phyloP scores from a whole-genome alignment of 1,284 basidiomycete genomes.

The Pascua guehoae region DNA sequence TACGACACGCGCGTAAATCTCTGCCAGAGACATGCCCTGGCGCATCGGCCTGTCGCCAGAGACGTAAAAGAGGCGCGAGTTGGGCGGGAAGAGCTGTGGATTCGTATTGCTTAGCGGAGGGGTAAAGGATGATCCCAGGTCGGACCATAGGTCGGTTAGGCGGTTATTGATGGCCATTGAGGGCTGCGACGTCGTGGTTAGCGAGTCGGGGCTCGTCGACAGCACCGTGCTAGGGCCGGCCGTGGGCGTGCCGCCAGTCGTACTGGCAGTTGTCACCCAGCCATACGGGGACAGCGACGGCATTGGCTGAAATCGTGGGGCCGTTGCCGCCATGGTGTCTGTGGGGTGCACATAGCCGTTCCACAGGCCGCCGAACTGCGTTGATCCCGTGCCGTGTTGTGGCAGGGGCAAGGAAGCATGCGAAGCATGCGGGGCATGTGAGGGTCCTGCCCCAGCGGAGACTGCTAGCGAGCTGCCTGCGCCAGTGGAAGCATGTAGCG shows the following conservation, averaged over 20 bases:
- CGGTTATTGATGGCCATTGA: constrained; percentile 6
- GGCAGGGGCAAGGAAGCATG: neutral
- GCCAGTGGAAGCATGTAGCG: too few relatives aligned
- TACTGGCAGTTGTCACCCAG: too few relatives aligned
- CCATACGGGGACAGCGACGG: too few relatives aligned
- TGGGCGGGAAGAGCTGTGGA: neutral
- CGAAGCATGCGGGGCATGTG: too few relatives aligned
- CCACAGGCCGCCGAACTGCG: constrained; percentile 1
- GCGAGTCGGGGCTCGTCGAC: constrained; percentile 16
- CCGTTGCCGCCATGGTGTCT: neutral
- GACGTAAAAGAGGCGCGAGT: constrained; percentile 20
- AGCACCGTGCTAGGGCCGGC: constrained; percentile 15
- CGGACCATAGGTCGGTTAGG: constrained; percentile 19
- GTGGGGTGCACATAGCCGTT: neutral
- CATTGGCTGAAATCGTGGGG: neutral
- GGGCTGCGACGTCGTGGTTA: constrained; percentile 9
- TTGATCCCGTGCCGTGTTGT: neutral
- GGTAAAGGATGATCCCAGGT: constrained; percentile 8
- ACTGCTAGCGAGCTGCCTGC: too few relatives aligned
- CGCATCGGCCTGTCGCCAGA: constrained; percentile 21
- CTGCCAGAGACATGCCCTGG: constrained; percentile 28
- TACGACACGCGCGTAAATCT: constrained; percentile 31
- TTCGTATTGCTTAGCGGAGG: neutral
- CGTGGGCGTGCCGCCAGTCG: neutral
- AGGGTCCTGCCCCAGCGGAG: too few relatives aligned